Conservation (phyloP, 1,139 yeast species). For the Diutina mesorugosa region DNA sequence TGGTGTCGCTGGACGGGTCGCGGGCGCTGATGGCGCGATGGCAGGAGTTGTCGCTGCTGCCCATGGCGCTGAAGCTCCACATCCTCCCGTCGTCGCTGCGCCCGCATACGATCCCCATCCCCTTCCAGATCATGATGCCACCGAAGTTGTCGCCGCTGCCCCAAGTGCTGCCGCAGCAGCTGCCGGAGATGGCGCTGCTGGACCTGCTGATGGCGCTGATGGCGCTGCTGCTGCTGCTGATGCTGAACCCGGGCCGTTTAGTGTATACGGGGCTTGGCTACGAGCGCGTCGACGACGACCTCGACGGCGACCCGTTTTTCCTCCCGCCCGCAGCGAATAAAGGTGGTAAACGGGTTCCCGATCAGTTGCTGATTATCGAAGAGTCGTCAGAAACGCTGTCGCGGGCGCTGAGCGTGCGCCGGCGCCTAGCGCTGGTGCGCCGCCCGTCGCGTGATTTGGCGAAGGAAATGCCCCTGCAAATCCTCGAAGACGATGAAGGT, state of each 20-base stretch:
- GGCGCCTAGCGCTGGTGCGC: not conserved
- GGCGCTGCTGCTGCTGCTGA: not conserved
- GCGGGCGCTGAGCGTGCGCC: not conserved
- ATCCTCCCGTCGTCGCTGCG: not conserved
- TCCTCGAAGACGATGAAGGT: not conserved
- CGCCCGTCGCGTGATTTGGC: not conserved
- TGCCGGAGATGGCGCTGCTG: not conserved
- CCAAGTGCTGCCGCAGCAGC: conserved; percentile 1
- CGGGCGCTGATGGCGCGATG: not conserved
- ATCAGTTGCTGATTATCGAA: conserved; percentile 1
- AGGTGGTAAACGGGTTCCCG: not conserved
- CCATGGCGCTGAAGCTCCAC: not conserved
- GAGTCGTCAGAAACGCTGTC: not conserved
- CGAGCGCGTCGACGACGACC: not conserved
- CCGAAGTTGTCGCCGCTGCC: not conserved
- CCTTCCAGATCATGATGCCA: not conserved
- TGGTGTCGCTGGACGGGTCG: conserved; percentile 1
- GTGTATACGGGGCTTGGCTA: not conserved
- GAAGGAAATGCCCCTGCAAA: not conserved
- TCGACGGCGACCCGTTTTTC: not conserved
- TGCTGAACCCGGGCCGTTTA: not conserved
- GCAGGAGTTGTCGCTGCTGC: not conserved
- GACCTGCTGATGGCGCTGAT: not conserved
- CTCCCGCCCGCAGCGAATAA: not conserved
- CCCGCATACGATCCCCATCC: not conserved